Base-by-base conservation (phyloP, 2,329 filamentous ascomycete genomes). In the Paecilomyces sp. region DNA sequence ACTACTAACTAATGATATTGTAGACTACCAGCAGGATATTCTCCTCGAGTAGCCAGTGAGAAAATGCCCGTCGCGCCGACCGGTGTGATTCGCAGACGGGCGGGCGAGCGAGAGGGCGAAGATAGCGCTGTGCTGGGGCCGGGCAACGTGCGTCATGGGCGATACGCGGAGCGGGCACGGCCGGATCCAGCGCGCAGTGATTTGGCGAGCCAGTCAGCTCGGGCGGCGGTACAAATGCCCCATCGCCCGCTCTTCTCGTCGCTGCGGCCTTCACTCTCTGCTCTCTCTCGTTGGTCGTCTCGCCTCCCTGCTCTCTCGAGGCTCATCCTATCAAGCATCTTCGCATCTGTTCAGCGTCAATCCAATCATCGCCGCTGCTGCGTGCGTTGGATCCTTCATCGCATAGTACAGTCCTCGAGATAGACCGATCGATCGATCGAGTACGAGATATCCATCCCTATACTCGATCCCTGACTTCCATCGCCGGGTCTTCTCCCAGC, bases 241-340 rank as follows among this genome's bases (percentile, higher is more conserved):
- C 73, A 74, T 74, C 71, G 63, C 66, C 65, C 71, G 70, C 71
- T 65, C 68, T 69, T 69, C 67, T 70, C 65, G 55, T 68, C 67
- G 65, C 67, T 67, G 66, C 65, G 66, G 63, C 67, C 70, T 72
- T 67, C 65, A 70, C 66, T 70, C 66, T 73, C 70, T 74, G 72
- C 70, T 71, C 65, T 66, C 67, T 74, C 73, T 75, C 73, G 73
- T 75, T 75, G 73, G 73, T 74, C 68, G 69, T 72, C 69, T 66
- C 62, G 60, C 65, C 63, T 67, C 64, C 66, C 68, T 69, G 67
- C 61, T 61, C 56, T 28, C 56, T 52, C 51, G 36, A 31, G 7
- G 30, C 25, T 47, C n/a, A 24, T 22, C n/a, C 18, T 25, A 7
- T 24, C 55, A 30, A 22, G 41, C 55, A 25, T 22, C 15, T 12